These are phyloP conservation scores for Wickerhamiella nectarea DNA, from an alignment of 805 yeast genomes.

Conservation along the genomic window DNA sequence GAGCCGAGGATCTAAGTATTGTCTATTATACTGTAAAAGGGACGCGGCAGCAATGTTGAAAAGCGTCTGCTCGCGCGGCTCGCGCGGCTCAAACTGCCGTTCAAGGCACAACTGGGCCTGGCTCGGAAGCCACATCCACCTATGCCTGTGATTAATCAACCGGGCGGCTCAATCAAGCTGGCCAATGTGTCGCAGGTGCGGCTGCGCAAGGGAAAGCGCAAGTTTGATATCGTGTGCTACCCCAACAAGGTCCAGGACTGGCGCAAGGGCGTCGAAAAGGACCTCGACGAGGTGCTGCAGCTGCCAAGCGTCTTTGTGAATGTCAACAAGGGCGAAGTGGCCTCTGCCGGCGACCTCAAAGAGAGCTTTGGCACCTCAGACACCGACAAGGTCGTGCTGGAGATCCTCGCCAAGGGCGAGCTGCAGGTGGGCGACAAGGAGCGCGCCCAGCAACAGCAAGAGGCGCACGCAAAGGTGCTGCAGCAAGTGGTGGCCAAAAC, in stretches of 20 bases:
- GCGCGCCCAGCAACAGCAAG: constrained; percentile 57
- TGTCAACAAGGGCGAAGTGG: constrained; percentile 89
- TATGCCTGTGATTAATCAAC: constrained; percentile 51
- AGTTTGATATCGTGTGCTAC: constrained; percentile 93
- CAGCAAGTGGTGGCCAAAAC: constrained; percentile 80
- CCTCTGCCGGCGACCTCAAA: constrained; percentile 69
- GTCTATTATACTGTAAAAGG: neutral
- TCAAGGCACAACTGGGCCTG: neutral
- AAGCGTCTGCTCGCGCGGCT: neutral
- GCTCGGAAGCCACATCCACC: neutral
- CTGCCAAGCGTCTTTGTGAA: constrained; percentile 88
- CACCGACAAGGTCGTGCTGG: constrained; percentile 58
- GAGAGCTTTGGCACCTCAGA: constrained; percentile 66
- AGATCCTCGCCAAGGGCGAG: constrained; percentile 82
- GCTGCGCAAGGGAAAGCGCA: constrained; percentile 73
- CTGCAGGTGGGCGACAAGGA: constrained; percentile 91
- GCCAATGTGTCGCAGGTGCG: constrained; percentile 91
- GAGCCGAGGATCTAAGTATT: neutral
- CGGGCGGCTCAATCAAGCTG: constrained; percentile 72
- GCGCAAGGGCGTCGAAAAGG: constrained; percentile 77
- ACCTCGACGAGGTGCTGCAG: constrained; percentile 88
- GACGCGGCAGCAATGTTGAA: neutral
- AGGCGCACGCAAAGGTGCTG: constrained; percentile 67
- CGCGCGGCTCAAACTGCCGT: neutral
- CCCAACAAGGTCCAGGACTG: constrained; percentile 95